Percentiles rank a stretch among this genome's conserved stretches.
Conservation (phyloP, 2,329 filamentous ascomycete species). For the Colletotrichum lentis region DNA sequence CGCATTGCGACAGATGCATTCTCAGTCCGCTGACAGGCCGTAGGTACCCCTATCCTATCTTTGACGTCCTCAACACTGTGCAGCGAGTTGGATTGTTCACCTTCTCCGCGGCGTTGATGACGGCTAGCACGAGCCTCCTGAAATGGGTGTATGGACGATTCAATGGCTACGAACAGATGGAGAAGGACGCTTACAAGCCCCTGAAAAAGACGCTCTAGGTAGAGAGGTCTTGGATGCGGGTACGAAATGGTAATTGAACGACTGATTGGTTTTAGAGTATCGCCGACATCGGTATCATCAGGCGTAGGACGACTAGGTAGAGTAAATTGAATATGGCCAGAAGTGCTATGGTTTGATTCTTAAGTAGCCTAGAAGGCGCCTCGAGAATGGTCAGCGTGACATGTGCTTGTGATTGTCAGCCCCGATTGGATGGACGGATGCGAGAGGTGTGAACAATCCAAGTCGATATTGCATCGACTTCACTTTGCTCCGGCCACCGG, state of each 20-base stretch:
- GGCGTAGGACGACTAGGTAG: background rate
- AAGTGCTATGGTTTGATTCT: background rate
- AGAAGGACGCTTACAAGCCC: constrained; percentile 49
- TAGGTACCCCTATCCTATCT: constrained; percentile 88
- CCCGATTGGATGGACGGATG: constrained; percentile 22
- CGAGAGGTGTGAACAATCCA: constrained; percentile 2
- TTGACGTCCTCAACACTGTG: constrained; percentile 70
- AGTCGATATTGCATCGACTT: constrained; percentile 14
- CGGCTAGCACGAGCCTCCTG: constrained; percentile 71
- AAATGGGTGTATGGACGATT: constrained; percentile 74
- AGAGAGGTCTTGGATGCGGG: background rate
- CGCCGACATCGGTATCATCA: constrained; percentile 19
- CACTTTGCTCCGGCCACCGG: constrained; percentile 8
- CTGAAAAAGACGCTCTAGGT: constrained; percentile 42
- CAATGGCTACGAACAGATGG: constrained; percentile 63
- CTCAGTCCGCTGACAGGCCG: constrained; percentile 41
- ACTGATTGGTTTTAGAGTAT: background rate
- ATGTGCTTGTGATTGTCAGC: constrained; percentile 10
- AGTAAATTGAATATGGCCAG: constrained; percentile 15
- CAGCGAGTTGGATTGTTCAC: constrained; percentile 76
- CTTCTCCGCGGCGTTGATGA: constrained; percentile 75
- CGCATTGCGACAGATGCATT: background rate
- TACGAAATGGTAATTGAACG: background rate
- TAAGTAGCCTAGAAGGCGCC: background rate
- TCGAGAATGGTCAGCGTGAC: background rate